Base-by-base conservation (phyloP, 148 eudicot genomes). In the Silene conica region DNA sequence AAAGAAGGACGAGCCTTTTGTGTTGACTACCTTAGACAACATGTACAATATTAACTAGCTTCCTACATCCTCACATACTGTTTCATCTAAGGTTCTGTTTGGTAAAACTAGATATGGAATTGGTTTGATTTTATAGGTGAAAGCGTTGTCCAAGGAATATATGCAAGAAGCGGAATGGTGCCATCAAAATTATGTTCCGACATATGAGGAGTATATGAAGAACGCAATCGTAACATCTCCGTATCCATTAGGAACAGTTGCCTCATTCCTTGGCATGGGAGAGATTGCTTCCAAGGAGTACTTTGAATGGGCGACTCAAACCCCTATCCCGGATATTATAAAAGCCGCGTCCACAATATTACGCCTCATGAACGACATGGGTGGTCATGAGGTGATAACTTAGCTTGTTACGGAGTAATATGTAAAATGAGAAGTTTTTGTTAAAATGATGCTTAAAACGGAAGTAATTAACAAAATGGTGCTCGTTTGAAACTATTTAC, bases 81-180 rank as follows among this genome's bases (percentile, higher is more conserved):
- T n/a, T 31, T 31, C 34, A 5, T 31, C 3, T 31, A 31, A 31
- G 34, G 34, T 31, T 31, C 34, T 31, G 34, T 31, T 31, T 31
- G 34, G 34, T 31, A 31, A 31, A 31, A 31, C 34, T 0, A 31
- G n/a, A n/a, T n/a, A n/a, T n/a, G n/a, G n/a, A n/a, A n/a, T 18
- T 57, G 1, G 2, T n/a, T 3, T 0, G 16, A 11, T 20, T 46
- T 8, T 4, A 2, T 52, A 87, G 89, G 63, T 77, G 72, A 78
- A 76, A 72, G 59, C 9, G 0, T 50, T 74, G 64, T 67, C 69
- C 14, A 67, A 21, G 63, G 80, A 76, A 0, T 84, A 86, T 72
- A 16, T 82, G 28, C 74, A 76, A 64, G 87, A 84, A 60, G 82
- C 81, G 16, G 82, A 64, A 71, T 84, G 89, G 89, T 73, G 74